phyloP scores from a whole-genome alignment of 2,329 filamentous ascomycete genomes.

The Plenodomus lindquistii region DNA sequence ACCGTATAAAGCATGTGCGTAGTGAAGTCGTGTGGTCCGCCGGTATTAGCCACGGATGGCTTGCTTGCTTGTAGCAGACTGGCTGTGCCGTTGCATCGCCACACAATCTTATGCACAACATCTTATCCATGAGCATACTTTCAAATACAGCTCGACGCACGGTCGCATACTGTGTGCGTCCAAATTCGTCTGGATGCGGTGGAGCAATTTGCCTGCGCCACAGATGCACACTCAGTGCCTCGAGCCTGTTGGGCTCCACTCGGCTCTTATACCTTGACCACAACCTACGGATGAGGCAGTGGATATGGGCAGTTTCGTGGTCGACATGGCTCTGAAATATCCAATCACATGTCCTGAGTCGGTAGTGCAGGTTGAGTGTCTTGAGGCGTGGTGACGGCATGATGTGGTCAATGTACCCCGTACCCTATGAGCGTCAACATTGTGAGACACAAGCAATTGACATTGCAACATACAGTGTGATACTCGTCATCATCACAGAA shows the following conservation, averaged over 20 bases:
- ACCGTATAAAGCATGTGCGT: no score
- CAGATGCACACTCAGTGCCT: conserved; percentile 7
- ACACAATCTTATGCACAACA: no score
- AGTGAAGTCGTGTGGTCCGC: neutral
- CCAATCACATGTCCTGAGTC: neutral
- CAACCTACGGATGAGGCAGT: conserved; percentile 6
- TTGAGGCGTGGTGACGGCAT: conserved; percentile 2
- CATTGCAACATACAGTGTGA: neutral
- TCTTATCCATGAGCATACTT: conserved; percentile 1
- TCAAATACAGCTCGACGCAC: conserved; percentile 2
- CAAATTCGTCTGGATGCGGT: neutral
- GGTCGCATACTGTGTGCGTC: neutral
- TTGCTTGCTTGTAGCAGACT: no score
- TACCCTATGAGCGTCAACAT: neutral
- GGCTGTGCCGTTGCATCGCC: no score
- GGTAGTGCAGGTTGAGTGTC: conserved; percentile 1
- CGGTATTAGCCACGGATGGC: no score
- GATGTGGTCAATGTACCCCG: conserved; percentile 1
- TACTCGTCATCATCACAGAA: neutral
- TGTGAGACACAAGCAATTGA: neutral
- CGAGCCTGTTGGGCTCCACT: neutral
- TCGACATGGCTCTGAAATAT: neutral
- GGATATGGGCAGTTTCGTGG: conserved; percentile 8
- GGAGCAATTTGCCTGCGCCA: conserved; percentile 15
- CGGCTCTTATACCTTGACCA: conserved; percentile 4